Evolutionary conservation across 2,329 filamentous ascomycete species (phyloP).

Genomic region (Albophoma yamanashiensis): DNA sequence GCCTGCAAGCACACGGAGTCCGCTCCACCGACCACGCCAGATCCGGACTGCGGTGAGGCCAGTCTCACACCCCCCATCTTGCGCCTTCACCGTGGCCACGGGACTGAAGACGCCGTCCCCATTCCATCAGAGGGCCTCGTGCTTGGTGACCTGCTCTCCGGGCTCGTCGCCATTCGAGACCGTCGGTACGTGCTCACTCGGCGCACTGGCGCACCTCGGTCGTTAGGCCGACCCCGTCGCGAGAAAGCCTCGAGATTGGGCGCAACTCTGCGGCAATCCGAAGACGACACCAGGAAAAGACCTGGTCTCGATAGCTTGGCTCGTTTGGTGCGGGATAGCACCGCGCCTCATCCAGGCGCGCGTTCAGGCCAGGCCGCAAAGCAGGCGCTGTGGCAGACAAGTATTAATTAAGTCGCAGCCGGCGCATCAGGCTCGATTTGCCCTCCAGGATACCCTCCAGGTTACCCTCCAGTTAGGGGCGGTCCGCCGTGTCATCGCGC

Average conservation of each 20-base stretch:
- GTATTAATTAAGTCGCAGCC: neutral
- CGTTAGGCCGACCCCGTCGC: neutral
- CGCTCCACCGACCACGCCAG: neutral
- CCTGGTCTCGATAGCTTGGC: conserved; percentile 4
- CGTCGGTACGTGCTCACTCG: neutral
- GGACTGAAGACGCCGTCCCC: neutral
- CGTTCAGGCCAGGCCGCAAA: neutral
- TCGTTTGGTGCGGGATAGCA: conserved; percentile 6
- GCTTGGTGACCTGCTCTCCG: neutral
- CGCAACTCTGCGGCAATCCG: neutral
- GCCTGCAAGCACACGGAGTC: neutral
- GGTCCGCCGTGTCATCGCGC: neutral
- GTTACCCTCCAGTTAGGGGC: too few species aligned
- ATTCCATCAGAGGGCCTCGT: neutral
- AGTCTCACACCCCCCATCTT: neutral
- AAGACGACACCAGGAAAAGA: neutral
- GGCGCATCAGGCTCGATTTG: neutral
- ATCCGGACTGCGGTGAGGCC: neutral
- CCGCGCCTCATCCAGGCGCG: neutral
- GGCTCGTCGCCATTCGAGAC: neutral
- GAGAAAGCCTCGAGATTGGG: neutral
- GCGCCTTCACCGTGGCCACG: neutral
- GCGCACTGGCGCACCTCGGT: neutral
- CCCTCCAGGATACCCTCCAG: too few species aligned
- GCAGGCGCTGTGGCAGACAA: neutral